Evolutionary conservation across 2,329 filamentous ascomycete genomes (phyloP), one percentile per base, ranked within the genome.

Genomic region (Colletotrichum camelliae): DNA sequence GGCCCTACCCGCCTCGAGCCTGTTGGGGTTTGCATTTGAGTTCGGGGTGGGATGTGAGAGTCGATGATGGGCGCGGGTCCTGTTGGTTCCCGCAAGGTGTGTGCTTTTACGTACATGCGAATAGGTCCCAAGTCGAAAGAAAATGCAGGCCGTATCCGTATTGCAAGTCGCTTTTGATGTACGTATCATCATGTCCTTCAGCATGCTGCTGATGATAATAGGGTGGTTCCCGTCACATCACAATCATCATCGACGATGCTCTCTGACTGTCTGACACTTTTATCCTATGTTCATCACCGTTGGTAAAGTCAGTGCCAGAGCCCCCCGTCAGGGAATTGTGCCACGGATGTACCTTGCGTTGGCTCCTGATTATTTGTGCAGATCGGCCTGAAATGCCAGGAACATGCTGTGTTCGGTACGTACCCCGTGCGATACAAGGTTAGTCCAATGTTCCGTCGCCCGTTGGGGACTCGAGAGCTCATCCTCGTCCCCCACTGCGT

Each of bases 331-430:
- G 62, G 37, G 62, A 33, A 12, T 48, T 69, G 52, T 70, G 65
- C 65, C 65, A 52, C 60, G 60, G 58, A 74, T 70, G 35, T 71
- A 60, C 60, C 43, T 60, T 71, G 48, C 33, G 24, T 21, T 24
- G 33, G 35, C 43, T 65, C 70, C 67, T 71, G 58, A 72, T 57
- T 66, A 75, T 62, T 75, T 75, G 72, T 75, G 72, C 62, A 75
- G 72, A 72, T 75, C 72, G 35, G 61, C 72, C 55, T 61, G 39
- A 27, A 61, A 37, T 55, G 72, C 68, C 68, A 75, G 72, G 68
- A 75, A 72, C 48, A 67, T 55, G 61, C 68, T 75, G 21, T 21
- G 4, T 37, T 13, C 29, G 61, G 55, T 67, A 72, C 68, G 73
- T 75, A 68, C 69, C 31, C 7, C 6, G 29, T 8, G 12, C 35